Base-by-base conservation (phyloP, 2,329 filamentous ascomycete species). In the Arthrobotrys sphaeroides region DNA sequence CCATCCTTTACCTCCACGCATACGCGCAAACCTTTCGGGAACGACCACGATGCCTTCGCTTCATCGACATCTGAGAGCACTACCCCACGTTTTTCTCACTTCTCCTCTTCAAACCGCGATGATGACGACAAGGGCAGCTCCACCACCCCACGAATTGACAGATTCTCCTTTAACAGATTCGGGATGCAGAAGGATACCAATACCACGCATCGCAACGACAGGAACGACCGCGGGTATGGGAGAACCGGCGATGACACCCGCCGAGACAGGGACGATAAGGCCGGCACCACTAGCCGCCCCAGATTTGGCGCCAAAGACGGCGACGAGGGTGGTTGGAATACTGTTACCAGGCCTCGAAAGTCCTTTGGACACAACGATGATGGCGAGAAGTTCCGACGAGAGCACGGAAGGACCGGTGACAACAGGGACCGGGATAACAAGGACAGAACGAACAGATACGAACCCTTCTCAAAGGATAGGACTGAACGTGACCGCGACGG, bases 1-100 rank as follows among this genome's bases (percentile, higher is more conserved):
- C 84, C 84, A 51, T 82, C 84, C 36, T 87, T 87, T 79, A 83
- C 84, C 18, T 87, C 85, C 12, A 83, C 84, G 16, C 82, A 84
- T 26, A 84, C 84, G 40, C 81, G 82, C 77, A 80, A 81, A 68
- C 59, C 70, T 26, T 75, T 75, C 28, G 72, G 72, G 22, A 62
- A 38, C 40, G 72, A 75, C 47, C 38, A 55, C 13, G 72, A 75
- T 24, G 53, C 40, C 24, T 57, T 69, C 42, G 45, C 77, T 22
- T 72, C 78, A 24, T 67, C 73, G 24, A 73, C 77, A 18, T 65
- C 78, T 38, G 79, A 73, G 45, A 78, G 61, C 9, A 12, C 72
- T 16, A 24, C 75, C 26, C 64, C 78, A 12, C 77, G 77, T 18
- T 77, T 75, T 42, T 68, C 79, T 22, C 57, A 75, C n/a, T 75